Evolutionary conservation across 768 basidiomycete species (phyloP).

Genomic region (Calocybe indica): DNA sequence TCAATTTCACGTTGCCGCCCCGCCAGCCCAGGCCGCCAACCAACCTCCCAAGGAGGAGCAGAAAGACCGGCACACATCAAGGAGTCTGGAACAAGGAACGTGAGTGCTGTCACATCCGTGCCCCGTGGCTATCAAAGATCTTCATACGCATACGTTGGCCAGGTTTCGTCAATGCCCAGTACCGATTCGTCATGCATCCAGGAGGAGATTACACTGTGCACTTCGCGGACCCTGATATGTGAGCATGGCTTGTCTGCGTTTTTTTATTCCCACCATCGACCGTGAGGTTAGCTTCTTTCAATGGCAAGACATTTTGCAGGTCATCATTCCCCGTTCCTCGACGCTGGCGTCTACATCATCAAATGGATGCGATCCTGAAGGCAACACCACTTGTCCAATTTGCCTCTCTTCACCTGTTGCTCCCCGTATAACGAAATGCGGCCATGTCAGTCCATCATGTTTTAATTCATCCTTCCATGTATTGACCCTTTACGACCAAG

Average conservation of each 20-base stretch:
- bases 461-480: conserved; percentile 5
- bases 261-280: neutral
- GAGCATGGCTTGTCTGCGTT: conserved; percentile 24
- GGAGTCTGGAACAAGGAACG: conserved; percentile 89
- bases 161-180: conserved; percentile 97
- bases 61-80: conserved; percentile 55
- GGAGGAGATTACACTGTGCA: conserved; percentile 89
- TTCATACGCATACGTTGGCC: conserved; percentile 9
- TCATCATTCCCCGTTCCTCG: conserved; percentile 84
- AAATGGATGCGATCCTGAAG: conserved; percentile 43
- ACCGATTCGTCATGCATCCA: conserved; percentile 93
- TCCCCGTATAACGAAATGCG: conserved; percentile 94
- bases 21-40: conserved; percentile 58
- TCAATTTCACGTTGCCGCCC: conserved; percentile 92
- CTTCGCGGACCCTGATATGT: conserved; percentile 98
- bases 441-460: conserved; percentile 67
- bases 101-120: conserved; percentile 36
- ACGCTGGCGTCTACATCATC: conserved; percentile 61
- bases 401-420: conserved; percentile 89
- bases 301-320: conserved; percentile 94
- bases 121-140: conserved; percentile 12
- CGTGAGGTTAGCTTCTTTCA: conserved; percentile 69
- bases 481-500: conserved; percentile 30
- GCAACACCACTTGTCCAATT: conserved; percentile 82
- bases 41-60: conserved; percentile 68